Conservation (phyloP, 164 flowering plant species). For the Akebia trifoliata region DNA sequence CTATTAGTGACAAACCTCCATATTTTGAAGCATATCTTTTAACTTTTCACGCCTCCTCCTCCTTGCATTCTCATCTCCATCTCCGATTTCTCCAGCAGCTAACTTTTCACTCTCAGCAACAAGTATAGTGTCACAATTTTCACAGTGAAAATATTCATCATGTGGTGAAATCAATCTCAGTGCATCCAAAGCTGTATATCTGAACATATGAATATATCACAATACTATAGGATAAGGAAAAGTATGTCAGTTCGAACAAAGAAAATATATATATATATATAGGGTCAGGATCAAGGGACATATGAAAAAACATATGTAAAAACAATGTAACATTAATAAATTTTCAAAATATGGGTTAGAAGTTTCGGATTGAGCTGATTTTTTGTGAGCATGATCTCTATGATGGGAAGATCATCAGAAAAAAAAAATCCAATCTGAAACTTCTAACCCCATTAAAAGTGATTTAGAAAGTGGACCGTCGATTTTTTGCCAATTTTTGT, state of each 20-base stretch:
- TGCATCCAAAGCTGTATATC: constrained; percentile 93
- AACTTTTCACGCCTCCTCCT: constrained; percentile 76
- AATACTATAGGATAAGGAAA: background rate
- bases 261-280: background rate
- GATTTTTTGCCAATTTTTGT: too few relatives aligned
- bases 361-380: too few relatives aligned
- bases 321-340: too few relatives aligned
- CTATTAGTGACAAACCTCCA: constrained; percentile 56
- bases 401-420: too few relatives aligned
- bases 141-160: constrained; percentile 85
- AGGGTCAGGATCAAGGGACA: too few relatives aligned
- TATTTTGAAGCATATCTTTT: constrained; percentile 70
- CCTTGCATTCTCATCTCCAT: constrained; percentile 93
- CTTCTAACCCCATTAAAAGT: too few relatives aligned
- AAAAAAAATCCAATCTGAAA: too few relatives aligned
- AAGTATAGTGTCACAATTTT: constrained; percentile 80
- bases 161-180: constrained; percentile 52
- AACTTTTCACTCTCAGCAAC: constrained; percentile 89
- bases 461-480: too few relatives aligned
- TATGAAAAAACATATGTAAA: too few relatives aligned
- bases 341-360: too few relatives aligned
- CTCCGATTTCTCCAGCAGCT: constrained; percentile 78
- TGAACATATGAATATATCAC: constrained; percentile 24
- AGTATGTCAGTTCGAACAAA: background rate
- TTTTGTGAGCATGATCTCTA: too few relatives aligned